Conservation (phyloP, 2,329 filamentous ascomycete genomes). For the Sporothrix pallida region DNA sequence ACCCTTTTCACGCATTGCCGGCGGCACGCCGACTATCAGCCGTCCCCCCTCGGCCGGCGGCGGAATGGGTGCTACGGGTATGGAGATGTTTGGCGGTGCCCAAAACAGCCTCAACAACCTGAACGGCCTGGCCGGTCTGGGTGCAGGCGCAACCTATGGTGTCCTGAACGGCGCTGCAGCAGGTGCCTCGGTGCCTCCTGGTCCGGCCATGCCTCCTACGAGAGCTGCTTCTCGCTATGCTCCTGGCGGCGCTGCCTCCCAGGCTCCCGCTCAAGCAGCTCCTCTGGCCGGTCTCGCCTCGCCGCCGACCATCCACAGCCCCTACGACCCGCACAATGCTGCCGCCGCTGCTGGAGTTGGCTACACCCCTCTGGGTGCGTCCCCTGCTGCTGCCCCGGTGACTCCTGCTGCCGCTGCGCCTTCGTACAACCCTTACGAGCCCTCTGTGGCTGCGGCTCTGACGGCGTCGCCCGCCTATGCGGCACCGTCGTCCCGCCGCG, state of each 20-base stretch:
- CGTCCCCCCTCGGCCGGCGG: constrained; percentile 71
- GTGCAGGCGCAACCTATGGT: constrained; percentile 34
- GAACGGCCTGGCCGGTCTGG: background rate
- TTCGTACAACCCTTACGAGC: constrained; percentile 40
- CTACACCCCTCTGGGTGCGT: constrained; percentile 30
- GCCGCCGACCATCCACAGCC: constrained; percentile 32
- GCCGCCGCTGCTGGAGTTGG: background rate
- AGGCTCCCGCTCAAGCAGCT: background rate
- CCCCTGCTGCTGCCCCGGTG: constrained; percentile 32
- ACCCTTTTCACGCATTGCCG: constrained; percentile 81
- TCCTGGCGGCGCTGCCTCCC: constrained; percentile 44
- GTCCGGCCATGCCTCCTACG: constrained; percentile 48
- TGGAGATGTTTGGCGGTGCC: constrained; percentile 73
- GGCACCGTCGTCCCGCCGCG: constrained; percentile 30
- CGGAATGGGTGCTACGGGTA: constrained; percentile 58
- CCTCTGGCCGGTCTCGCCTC: constrained; percentile 3
- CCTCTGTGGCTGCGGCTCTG: background rate
- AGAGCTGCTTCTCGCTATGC: constrained; percentile 59
- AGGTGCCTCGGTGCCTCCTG: constrained; percentile 35
- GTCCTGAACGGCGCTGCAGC: constrained; percentile 40
- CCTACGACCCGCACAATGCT: constrained; percentile 35
- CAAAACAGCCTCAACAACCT: constrained; percentile 35
- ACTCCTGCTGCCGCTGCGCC: background rate
- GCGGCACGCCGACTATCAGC: constrained; percentile 76
- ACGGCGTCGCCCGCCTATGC: constrained; percentile 8